These are phyloP conservation scores for Fusarium avenaceum DNA, from an alignment of 2,329 filamentous ascomycete genomes.

Conservation along the genomic window DNA sequence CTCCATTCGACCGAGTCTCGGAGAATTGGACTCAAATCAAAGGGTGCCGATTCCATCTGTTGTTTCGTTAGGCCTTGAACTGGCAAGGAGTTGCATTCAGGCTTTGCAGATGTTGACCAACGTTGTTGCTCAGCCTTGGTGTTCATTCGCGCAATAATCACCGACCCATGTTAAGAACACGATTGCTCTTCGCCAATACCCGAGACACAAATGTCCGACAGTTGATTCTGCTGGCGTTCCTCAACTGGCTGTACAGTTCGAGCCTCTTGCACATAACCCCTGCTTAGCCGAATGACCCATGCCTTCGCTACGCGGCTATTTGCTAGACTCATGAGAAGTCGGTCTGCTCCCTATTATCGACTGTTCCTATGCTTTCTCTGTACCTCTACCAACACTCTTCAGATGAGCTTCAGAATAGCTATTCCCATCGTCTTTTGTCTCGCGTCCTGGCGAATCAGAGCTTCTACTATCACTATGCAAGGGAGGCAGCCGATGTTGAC, in stretches of 20 bases:
- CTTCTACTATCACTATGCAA: conserved; percentile 22
- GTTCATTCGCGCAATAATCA: conserved; percentile 33
- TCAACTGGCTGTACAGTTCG: conserved; percentile 23
- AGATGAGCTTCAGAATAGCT: neutral
- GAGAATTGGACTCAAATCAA: neutral
- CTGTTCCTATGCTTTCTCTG: neutral
- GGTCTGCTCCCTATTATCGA: conserved; percentile 14
- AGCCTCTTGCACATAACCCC: conserved; percentile 30
- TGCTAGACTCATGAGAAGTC: conserved; percentile 21
- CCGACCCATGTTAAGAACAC: conserved; percentile 22
- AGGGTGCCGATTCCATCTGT: neutral
- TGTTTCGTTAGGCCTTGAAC: neutral
- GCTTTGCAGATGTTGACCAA: conserved; percentile 1
- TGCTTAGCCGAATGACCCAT: conserved; percentile 28
- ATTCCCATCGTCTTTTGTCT: conserved; percentile 10
- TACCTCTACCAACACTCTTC: neutral
- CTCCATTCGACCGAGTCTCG: conserved; percentile 1
- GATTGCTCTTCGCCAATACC: conserved; percentile 35
- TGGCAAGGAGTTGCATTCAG: neutral
- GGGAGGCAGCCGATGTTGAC: conserved; percentile 34
- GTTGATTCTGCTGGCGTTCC: conserved; percentile 26
- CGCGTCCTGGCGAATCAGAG: neutral
- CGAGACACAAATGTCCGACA: conserved; percentile 39
- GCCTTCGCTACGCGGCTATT: conserved; percentile 29
- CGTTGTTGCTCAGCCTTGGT: conserved; percentile 10